Percentiles rank a stretch among this genome's conserved stretches.
Conservation (phyloP, 2,329 filamentous ascomycete species). For the Claviceps pazoutovae region DNA sequence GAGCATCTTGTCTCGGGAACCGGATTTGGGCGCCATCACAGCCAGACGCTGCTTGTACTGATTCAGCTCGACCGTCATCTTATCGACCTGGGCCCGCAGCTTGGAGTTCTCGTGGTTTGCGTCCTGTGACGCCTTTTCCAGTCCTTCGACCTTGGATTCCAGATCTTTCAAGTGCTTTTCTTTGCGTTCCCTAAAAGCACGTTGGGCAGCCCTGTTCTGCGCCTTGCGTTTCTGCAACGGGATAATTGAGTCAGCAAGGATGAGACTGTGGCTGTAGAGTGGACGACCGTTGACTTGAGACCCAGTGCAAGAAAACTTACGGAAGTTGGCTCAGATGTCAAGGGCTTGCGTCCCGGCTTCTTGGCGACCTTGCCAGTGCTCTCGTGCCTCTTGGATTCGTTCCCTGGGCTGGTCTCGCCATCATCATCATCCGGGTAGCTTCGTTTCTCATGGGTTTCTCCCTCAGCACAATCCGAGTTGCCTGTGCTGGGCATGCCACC, state of each 20-base stretch:
- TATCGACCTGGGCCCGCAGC: conserved; percentile 76
- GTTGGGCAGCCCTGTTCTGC: conserved; percentile 83
- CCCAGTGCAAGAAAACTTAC: conserved; percentile 42
- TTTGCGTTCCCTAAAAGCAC: conserved; percentile 88
- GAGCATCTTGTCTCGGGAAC: conserved; percentile 25
- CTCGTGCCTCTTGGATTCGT: conserved; percentile 58
- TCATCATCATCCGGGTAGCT: conserved; percentile 58
- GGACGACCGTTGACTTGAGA: no score
- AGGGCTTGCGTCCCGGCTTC: conserved; percentile 90
- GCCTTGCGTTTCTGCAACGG: conserved; percentile 73
- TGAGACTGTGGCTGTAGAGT: background rate
- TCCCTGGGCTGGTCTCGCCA: conserved; percentile 38
- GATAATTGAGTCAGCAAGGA: conserved; percentile 6
- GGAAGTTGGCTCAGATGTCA: conserved; percentile 89
- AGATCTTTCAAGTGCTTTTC: conserved; percentile 81
- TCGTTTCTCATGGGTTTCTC: conserved; percentile 49
- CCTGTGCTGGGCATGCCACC: conserved; percentile 49
- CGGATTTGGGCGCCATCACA: conserved; percentile 28
- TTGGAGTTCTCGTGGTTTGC: conserved; percentile 75
- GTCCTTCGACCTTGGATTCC: conserved; percentile 61
- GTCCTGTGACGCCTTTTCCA: conserved; percentile 71
- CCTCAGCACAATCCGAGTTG: conserved; percentile 46
- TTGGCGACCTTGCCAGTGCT: conserved; percentile 76
- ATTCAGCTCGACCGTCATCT: conserved; percentile 68
- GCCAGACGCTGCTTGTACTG: conserved; percentile 84